Base-by-base conservation (phyloP, 352 stramenopile species). In the Globisporangium nodosum region DNA sequence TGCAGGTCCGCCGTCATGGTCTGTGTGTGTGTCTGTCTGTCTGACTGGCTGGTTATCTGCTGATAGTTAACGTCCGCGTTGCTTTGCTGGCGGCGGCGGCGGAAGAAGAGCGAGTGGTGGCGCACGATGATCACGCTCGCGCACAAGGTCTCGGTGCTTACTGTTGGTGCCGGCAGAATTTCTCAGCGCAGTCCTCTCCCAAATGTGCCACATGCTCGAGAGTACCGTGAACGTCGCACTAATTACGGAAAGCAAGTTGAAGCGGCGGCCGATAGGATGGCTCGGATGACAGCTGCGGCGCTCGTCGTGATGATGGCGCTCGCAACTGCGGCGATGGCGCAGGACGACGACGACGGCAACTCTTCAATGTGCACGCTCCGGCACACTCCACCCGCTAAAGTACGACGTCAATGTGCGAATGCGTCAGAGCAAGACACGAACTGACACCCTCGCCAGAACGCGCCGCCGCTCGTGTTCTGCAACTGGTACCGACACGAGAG, bases 381-480 rank as follows among this genome's bases (percentile, higher is more conserved):
- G 18, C 43, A 49, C 11, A 13, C 43, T 3, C 24, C 48, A 16
- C 30, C 30, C 48, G 21, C 43, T 30, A 49, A 49, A 30, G 43
- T 49, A 27, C 24, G 24, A 27, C 24, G 24, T 27, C 24, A 27
- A 27, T 27, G 24, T 27, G 24, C 39, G 39, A 43, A 43, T 43
- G 39, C 39, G 39, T 11, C 8, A 15, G 16, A 43, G 39, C 8
- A 15, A 43, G 39, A 8, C 15, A 46, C 49, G 40, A 8, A 42
- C 16, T 27, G 5, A 2, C n/a, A 20, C 21, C 3, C 20, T 3
- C 20, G 35, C 35, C 37, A 91, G 76, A 91, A 84, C 51, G 30
- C 62, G 4, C 76, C 76, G 20, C 81, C 78, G n/a, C 54, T 91
- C 27, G 64, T 72, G 3, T 91, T 91, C 63, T 91, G 83, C 71